Percentiles rank a stretch among this genome's conserved stretches.
phyloP scores from a whole-genome alignment of 2,329 filamentous ascomycete species.

The Fusarium bactridioides region DNA sequence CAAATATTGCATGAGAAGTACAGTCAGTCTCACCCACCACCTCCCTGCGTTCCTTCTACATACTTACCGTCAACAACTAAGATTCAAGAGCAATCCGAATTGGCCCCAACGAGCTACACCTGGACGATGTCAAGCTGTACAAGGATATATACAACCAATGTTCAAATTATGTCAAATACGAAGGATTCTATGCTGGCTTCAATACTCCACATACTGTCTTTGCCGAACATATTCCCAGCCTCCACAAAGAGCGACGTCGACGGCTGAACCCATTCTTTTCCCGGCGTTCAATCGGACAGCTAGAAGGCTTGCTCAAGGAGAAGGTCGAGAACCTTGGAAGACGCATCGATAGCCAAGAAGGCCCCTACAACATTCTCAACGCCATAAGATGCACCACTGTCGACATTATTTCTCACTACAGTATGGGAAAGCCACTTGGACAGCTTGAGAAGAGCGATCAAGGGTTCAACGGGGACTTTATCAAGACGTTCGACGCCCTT shows the following conservation, averaged over 20 bases:
- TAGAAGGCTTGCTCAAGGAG: not conserved
- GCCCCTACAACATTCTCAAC: not conserved
- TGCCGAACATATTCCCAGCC: not conserved
- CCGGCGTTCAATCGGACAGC: not conserved
- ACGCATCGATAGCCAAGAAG: not conserved
- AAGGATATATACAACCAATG: not conserved
- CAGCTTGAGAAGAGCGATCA: not conserved
- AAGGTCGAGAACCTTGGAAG: not conserved
- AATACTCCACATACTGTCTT: not conserved
- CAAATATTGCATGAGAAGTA: not conserved
- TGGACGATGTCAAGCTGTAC: not conserved
- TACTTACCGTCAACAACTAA: not conserved
- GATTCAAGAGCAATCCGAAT: not conserved
- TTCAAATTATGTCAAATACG: not conserved
- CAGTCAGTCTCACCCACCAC: not conserved
- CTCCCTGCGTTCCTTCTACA: fast-evolving
- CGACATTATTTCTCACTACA: not conserved
- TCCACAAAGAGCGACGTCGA: not conserved
- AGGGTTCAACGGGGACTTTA: not conserved
- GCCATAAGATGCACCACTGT: not conserved
- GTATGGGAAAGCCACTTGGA: not conserved
- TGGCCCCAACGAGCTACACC: not conserved
- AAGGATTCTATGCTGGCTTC: not conserved
- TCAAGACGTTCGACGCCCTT: not conserved
- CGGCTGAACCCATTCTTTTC: not conserved